phyloP scores from a whole-genome alignment of 805 yeast genomes.

The Grigorovia jiainica region DNA sequence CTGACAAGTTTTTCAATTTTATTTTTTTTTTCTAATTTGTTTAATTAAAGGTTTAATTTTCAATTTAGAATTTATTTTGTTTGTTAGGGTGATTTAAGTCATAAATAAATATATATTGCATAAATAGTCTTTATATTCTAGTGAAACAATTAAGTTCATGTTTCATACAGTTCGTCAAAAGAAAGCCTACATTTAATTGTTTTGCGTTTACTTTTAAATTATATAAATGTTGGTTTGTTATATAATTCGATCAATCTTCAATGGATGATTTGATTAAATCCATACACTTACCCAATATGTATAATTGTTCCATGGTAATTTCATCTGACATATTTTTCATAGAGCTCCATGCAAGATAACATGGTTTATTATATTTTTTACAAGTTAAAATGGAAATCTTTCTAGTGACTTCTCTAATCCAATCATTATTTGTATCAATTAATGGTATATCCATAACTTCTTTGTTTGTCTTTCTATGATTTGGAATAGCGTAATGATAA shows the following conservation, averaged over 20 bases:
- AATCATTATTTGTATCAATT: constrained; percentile 20
- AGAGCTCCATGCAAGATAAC: constrained; percentile 20
- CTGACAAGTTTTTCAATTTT: constrained; percentile 86
- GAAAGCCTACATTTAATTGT: too few relatives aligned
- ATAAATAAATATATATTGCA: too few relatives aligned
- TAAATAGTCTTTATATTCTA: too few relatives aligned
- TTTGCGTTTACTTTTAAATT: too few relatives aligned
- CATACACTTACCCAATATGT: constrained; percentile 18
- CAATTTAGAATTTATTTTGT: too few relatives aligned
- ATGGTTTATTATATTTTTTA: constrained; percentile 19
- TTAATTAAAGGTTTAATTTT: constrained; percentile 28
- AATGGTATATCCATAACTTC: constrained; percentile 20
- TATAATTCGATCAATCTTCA: neutral
- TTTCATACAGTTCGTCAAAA: too few relatives aligned
- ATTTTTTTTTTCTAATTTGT: constrained; percentile 19
- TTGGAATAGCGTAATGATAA: constrained; percentile 23
- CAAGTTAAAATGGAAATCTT: constrained; percentile 20
- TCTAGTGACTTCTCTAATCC: constrained; percentile 21
- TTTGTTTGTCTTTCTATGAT: constrained; percentile 3
- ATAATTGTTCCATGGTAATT: constrained; percentile 17
- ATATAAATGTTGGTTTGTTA: neutral
- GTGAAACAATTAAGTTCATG: too few relatives aligned
- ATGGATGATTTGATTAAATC: constrained; percentile 6
- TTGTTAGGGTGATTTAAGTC: too few relatives aligned
- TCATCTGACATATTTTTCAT: neutral